phyloP scores from a whole-genome alignment of 495 filamentous ascomycete genomes.

The Aspergillus ellipticus region DNA sequence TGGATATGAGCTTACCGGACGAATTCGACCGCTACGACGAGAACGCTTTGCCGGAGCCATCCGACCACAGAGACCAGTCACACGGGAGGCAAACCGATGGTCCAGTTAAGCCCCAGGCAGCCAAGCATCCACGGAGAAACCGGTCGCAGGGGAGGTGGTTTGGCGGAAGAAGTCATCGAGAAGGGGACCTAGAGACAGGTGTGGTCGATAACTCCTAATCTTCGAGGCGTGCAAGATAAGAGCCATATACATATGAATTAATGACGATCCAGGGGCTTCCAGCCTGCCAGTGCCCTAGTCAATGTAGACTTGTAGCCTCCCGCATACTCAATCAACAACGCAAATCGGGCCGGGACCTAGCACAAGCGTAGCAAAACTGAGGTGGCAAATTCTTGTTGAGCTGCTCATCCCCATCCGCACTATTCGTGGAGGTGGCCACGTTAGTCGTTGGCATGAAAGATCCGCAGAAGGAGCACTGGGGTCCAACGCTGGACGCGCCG shows the following conservation, averaged over 20 bases:
- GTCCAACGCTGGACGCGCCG: constrained; percentile 10
- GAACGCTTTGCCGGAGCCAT: constrained; percentile 5
- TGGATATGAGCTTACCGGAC: constrained; percentile 39
- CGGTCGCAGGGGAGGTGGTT: constrained; percentile 31
- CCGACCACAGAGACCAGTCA: neutral
- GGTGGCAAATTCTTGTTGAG: neutral
- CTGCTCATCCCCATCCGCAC: neutral
- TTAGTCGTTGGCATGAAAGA: constrained; percentile 32
- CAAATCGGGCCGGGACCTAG: constrained; percentile 42
- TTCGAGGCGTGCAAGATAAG: neutral
- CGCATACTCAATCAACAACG: constrained; percentile 21
- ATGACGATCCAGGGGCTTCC: constrained; percentile 6
- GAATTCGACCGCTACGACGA: constrained; percentile 40
- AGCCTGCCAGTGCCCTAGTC: too few relatives aligned
- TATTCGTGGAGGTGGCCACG: neutral
- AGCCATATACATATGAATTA: constrained; percentile 1
- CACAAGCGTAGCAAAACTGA: constrained; percentile 57
- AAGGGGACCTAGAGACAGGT: constrained; percentile 33
- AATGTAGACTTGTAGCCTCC: neutral
- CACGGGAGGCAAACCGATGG: constrained; percentile 5
- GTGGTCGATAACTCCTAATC: constrained; percentile 8
- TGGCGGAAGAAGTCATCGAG: constrained; percentile 26
- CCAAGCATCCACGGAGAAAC: constrained; percentile 20
- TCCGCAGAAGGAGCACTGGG: constrained; percentile 41
- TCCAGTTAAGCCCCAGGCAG: constrained; percentile 22